Evolutionary conservation across 352 stramenopile genomes (phyloP).

Genomic region (Phytopythium boreale): DNA sequence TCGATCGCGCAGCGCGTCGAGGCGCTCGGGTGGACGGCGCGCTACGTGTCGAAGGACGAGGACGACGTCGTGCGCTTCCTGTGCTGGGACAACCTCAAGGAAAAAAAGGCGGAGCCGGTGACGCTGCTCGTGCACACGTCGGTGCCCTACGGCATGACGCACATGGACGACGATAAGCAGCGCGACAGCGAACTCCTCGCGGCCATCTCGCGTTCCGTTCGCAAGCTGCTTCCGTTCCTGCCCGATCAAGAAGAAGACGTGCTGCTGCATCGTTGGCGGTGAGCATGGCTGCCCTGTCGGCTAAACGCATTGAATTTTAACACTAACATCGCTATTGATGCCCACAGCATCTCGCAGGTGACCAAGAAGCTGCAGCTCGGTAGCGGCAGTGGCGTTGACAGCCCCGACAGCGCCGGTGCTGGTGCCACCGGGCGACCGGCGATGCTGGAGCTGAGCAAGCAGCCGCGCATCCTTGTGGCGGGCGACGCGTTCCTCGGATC

Average conservation of each 20-base stretch:
- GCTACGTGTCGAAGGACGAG: constrained; percentile 50
- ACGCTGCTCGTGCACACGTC: constrained; percentile 66
- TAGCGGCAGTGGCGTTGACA: neutral
- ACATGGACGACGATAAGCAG: constrained; percentile 54
- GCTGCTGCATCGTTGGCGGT: constrained; percentile 69
- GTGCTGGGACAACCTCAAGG: constrained; percentile 79
- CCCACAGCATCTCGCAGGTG: constrained; percentile 60
- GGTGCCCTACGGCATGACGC: constrained; percentile 47
- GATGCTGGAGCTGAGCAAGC: constrained; percentile 37
- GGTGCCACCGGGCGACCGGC: neutral
- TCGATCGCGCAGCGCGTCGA: constrained; percentile 30
- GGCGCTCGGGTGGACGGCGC: constrained; percentile 56
- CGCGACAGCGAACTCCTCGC: constrained; percentile 52
- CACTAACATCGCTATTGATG: no score
- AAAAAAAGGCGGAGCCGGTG: constrained; percentile 17
- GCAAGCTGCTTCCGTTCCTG: constrained; percentile 53
- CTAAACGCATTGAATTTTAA: no score
- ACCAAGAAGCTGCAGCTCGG: constrained; percentile 17
- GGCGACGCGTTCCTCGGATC: constrained; percentile 70
- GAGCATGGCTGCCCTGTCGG: constrained; percentile 3
- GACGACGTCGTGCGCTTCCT: constrained; percentile 71
- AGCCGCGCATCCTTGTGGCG: constrained; percentile 58
- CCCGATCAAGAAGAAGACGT: constrained; percentile 35
- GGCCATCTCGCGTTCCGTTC: constrained; percentile 43
- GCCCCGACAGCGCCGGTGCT: neutral